Conservation (phyloP, 1,284 basidiomycete genomes). For the Trichosporon sp. region DNA sequence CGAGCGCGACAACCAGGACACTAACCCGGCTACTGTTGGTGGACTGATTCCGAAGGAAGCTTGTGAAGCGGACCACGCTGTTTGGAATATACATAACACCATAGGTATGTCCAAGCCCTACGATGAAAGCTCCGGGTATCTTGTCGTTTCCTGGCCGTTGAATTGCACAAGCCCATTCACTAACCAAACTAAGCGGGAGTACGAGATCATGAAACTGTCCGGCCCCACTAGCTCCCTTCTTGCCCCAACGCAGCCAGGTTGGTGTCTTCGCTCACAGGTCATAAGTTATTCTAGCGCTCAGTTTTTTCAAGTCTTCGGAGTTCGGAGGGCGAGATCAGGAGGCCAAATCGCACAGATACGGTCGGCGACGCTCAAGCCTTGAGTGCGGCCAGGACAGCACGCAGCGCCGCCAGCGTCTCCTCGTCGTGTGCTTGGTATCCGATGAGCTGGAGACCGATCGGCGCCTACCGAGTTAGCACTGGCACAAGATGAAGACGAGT, state of each 20-base stretch:
- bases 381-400: constrained; percentile 1
- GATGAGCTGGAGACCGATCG: constrained; percentile 28
- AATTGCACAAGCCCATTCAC: background rate
- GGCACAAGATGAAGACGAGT: too few species aligned
- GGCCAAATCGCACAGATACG: too few species aligned
- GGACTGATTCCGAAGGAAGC: background rate
- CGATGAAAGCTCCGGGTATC: background rate
- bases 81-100: background rate
- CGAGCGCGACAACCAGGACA: too few species aligned
- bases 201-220: background rate
- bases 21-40: background rate
- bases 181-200: background rate
- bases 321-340: background rate
- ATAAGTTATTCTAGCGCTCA: background rate
- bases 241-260: background rate
- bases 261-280: background rate
- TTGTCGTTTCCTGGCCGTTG: background rate
- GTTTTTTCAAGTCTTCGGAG: background rate
- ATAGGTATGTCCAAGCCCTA: background rate
- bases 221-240: background rate
- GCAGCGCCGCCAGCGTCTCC: constrained; percentile 56
- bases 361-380: background rate
- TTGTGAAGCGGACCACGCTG: background rate
- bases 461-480: constrained; percentile 6
- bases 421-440: constrained; percentile 29